Base-by-base conservation (phyloP, 1,284 basidiomycete genomes). In the Trametes polyzona region DNA sequence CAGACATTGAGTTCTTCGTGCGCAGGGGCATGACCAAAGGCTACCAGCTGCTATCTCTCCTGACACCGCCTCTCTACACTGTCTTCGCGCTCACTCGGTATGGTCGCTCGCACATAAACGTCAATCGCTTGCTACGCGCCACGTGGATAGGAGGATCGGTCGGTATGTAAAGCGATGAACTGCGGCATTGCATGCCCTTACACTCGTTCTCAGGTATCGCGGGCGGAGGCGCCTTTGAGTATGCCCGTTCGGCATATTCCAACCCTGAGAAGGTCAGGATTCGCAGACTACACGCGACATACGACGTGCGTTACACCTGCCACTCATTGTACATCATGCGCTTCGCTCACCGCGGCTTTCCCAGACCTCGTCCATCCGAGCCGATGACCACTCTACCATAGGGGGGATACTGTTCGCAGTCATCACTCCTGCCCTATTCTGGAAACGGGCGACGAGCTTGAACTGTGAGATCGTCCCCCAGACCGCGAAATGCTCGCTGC, bases 341-440 rank as follows among this genome's bases (percentile, higher is more conserved):
- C 36, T 33, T 46, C 32, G 48, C 17, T 27, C 5, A 32, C 17
- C 7, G n/a, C 1, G 49, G 11, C 11, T 48, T 47, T 23, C 5
- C 30, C 58, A 90, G 88, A 80, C 78, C 12, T 71, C 76, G 40
- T 78, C 80, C 17, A 71, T 88, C 52, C 76, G 87, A 59, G 76
- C 78, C 32, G 83, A 89, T 55, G 89, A 91, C 67, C 83, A 89
- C 67, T 79, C 88, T 17, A 87, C 82, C 4, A 87, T 91, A 43
- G 89, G 89, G 30, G 77, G 78, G 24, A 69, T 90, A 32, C 68
- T 91, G 11, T 81, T 78, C 58, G 82, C 81, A 11, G 79, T 88
- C 10, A 67, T 90, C 4, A 82, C 79, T 6, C 85, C 89, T 8
- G 85, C 87, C 6, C 52, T 90, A 36, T 76, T 90, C 51, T 90